phyloP scores from a whole-genome alignment of 257 asterid genomes.

The Solanum virginianum region DNA sequence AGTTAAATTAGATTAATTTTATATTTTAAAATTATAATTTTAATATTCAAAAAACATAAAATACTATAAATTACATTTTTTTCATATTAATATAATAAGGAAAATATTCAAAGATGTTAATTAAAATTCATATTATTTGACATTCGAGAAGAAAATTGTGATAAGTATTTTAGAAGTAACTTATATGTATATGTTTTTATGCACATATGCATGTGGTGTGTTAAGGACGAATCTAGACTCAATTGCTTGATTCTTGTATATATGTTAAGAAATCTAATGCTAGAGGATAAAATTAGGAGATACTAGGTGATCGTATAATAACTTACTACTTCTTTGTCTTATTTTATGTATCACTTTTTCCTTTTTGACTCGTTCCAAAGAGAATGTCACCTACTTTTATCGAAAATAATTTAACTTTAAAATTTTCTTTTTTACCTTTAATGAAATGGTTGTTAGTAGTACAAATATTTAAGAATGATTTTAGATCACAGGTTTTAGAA shows the following conservation, averaged over 20 bases:
- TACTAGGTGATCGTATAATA: not conserved
- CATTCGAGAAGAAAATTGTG: no score
- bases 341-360: no score
- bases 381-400: no score
- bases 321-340: not conserved
- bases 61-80: accelerated
- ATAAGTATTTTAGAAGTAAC: no score
- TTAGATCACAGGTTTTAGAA: no score
- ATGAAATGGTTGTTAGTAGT: accelerated
- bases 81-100: not conserved
- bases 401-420: no score
- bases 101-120: not conserved
- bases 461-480: no score
- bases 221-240: not conserved
- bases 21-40: not conserved
- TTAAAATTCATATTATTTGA: not conserved
- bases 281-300: not conserved
- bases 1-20: not conserved
- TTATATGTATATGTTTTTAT: not conserved
- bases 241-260: not conserved
- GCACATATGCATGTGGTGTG: not conserved
- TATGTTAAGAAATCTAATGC: not conserved
- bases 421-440: no score
- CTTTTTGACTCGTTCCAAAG: no score
- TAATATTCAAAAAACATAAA: not conserved